These are phyloP conservation scores for Jacaranda mimosifolia DNA, from an alignment of 257 asterid genomes.

Conservation along the genomic window DNA sequence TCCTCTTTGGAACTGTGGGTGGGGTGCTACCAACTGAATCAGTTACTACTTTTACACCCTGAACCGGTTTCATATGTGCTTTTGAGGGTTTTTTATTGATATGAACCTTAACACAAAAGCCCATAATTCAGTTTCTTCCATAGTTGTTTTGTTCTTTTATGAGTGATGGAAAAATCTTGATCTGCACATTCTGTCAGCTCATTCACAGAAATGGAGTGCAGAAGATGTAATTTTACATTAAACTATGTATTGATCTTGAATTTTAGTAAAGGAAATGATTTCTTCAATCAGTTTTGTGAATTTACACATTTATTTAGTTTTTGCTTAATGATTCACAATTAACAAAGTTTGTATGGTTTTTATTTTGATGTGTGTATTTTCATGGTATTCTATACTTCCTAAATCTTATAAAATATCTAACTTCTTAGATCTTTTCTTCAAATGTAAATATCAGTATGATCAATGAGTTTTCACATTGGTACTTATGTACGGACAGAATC, in stretches of 20 bases:
- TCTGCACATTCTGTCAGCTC: not conserved
- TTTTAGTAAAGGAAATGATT: not conserved
- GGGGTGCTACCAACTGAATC: conserved; percentile 37
- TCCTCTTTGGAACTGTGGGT: conserved; percentile 29
- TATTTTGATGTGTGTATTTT: too few relatives aligned
- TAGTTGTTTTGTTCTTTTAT: not conserved
- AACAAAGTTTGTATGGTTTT: too few relatives aligned
- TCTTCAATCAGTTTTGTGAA: not conserved
- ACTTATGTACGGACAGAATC: not conserved
- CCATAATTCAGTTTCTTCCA: not conserved
- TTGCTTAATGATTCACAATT: too few relatives aligned
- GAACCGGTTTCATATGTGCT: conserved; percentile 7
- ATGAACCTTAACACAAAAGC: conserved; percentile 19
- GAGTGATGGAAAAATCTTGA: conserved; percentile 2
- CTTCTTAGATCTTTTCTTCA: too few relatives aligned
- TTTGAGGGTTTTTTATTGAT: conserved; percentile 1
- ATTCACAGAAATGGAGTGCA: conserved; percentile 4
- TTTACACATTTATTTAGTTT: conserved; percentile 11
- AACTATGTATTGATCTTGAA: not conserved
- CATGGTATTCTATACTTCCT: too few relatives aligned
- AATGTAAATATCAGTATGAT: too few relatives aligned
- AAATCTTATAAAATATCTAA: too few relatives aligned
- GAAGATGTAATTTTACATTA: not conserved
- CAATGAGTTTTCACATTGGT: not conserved
- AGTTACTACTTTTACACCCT: conserved; percentile 31